Evolutionary conservation across 73 alveolate species (phyloP).

Genomic region (Tetrahymena thermophila): DNA sequence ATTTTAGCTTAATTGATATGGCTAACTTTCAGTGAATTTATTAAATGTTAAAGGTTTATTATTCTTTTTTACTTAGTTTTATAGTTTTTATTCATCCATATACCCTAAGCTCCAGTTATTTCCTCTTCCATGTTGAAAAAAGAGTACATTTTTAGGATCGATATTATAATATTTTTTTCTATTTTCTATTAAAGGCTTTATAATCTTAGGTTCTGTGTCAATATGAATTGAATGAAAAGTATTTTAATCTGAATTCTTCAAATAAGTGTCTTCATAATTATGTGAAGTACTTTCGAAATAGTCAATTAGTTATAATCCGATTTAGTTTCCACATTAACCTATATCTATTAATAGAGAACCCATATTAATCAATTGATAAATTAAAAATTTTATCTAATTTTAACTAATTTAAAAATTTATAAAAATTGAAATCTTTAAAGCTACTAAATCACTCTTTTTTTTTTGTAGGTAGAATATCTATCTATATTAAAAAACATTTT

Average conservation of each 20-base stretch:
- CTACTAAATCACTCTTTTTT: too few species aligned
- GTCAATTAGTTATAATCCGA: conserved; percentile 35
- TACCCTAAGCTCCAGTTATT: conserved; percentile 99
- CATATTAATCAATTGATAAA: not conserved
- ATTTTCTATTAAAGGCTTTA: conserved; percentile 46
- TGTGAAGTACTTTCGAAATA: conserved; percentile 24
- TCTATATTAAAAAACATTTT: too few species aligned
- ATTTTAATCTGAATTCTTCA: conserved; percentile 29
- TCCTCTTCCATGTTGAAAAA: conserved; percentile 86
- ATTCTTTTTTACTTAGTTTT: not conserved
- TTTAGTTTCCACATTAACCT: conserved; percentile 56
- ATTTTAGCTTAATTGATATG: not conserved
- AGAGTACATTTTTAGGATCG: conserved; percentile 41
- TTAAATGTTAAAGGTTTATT: not conserved
- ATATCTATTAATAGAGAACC: conserved; percentile 33
- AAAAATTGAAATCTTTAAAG: not conserved
- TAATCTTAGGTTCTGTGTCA: conserved; percentile 50
- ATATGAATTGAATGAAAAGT: conserved; percentile 36
- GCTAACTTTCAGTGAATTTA: not conserved
- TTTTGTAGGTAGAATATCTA: too few species aligned
- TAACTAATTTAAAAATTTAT: not conserved
- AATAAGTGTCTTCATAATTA: conserved; percentile 22
- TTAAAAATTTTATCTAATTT: not conserved
- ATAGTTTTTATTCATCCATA: conserved; percentile 36
- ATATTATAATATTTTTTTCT: conserved; percentile 46